Evolutionary conservation across 768 basidiomycete species (phyloP), one percentile per base, ranked within the genome.

Genomic region (Tricholoma sp.): DNA sequence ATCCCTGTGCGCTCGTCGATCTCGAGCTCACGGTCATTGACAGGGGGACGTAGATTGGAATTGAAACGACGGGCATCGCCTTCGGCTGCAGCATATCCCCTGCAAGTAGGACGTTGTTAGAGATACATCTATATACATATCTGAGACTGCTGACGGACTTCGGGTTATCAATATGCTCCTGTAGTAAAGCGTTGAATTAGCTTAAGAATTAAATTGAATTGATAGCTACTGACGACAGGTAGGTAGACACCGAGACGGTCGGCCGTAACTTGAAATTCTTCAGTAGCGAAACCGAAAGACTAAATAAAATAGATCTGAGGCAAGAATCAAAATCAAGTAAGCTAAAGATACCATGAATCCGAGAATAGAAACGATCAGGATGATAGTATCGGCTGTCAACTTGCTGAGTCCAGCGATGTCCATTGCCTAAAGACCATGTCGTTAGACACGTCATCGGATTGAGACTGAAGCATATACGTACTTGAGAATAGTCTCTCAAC

Each of bases 141-240:
- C 24, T 24, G 24, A 4, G 24, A 24, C 24, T 29, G 10, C 1
- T 39, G 9, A 48, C 72, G 50, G 61, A 81, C 81, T 85, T 88
- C 1, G 89, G 89, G 61, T 90, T 90, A 65, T 91, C 88, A 60
- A 89, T 89, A 63, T 89, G 89, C 73, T 89, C 84, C 77, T 80
- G 59, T 29, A 20, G 29, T 2, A 34, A 32, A 13, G 37, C 37
- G 55, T 51, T 53, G 34, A 60, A 44, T n/a, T 9, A 54, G 13
- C 29, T 32, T 5, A 34, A 9, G 36, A 15, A 18, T 29, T 39
- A 32, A n/a, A 5, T 34, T 29, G n/a, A 3, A 56, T 36, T 11
- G 11, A 13, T 29, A 8, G 47, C 12, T 48, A 72, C 78, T 60
- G 66, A 81, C 83, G 9, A 84, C 82, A 3, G 87, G 87, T 1